Base-by-base conservation (phyloP, 2,329 filamentous ascomycete genomes). In the Lachnellula subtilissima region DNA sequence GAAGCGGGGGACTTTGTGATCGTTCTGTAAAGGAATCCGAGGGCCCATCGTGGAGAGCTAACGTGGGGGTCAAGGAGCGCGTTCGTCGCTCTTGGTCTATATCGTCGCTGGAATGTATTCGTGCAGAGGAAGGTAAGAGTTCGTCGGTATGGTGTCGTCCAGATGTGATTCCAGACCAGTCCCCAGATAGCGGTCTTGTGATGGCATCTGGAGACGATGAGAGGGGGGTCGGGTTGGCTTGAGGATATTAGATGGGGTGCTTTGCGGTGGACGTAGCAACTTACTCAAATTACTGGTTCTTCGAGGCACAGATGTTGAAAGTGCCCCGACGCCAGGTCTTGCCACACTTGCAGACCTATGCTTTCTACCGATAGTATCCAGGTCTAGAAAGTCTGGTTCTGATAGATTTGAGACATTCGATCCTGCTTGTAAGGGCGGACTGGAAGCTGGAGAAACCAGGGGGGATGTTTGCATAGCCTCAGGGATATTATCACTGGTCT, bases 381-480 rank as follows among this genome's bases (percentile, higher is more conserved):
- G 77, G 56, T 88, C 83, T 14, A 93, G 77, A 7, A 78, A 81
- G 54, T 91, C 87, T 11, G 86, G 86, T 60, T 92, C 88, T 62
- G 84, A 81, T 6, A 91, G 73, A 37, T 68, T 74, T 25, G 72
- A 73, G 58, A 71, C 70, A 56, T 73, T 68, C 4, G 73, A 66
- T n/a, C 70, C 60, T 3, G 78, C 70, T 17, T 76, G 72, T 42
- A 88, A 76, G n/a, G 84, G 83, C 19, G 94, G 94, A 68, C 92
- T 97, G 53, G 84, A 83, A n/a, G 85, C 87, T 5, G 94, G 94
- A 23, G 92, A 97, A 51, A 95, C 89, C 52, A 97, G 78, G 36
- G 94, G 94, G 48, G 93, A 97, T 1, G 94, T 99, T 75, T 97
- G 94, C 69, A 97, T 77, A 55, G 88, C 90, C 71, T 89, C 88